These are phyloP conservation scores for Colletotrichum nymphaeae DNA, from an alignment of 2,329 filamentous ascomycete species.

Conservation along the genomic window DNA sequence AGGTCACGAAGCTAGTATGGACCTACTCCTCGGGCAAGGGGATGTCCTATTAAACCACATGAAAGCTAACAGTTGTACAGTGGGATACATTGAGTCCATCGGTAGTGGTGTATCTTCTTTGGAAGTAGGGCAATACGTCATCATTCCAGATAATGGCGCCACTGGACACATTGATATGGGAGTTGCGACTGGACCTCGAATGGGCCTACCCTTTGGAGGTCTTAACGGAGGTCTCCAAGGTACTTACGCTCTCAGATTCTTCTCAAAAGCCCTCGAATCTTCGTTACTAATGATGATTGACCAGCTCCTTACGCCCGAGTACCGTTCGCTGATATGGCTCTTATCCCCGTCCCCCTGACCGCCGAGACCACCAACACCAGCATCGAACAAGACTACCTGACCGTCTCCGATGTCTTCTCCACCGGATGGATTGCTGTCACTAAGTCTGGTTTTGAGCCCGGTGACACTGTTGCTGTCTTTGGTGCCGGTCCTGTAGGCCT, in stretches of 20 bases:
- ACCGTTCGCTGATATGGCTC: slow-evolving; percentile 75
- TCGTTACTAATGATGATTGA: background rate
- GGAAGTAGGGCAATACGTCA: slow-evolving; percentile 50
- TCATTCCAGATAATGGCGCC: slow-evolving; percentile 44
- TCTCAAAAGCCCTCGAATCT: too few species aligned
- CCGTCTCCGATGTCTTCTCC: slow-evolving; percentile 57
- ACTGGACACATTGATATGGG: slow-evolving; percentile 3
- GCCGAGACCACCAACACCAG: slow-evolving; percentile 55
- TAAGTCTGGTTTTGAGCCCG: slow-evolving; percentile 67
- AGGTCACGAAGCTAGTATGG: background rate
- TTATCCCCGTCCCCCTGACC: slow-evolving; percentile 62
- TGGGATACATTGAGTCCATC: background rate
- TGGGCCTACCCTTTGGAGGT: background rate
- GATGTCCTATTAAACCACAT: background rate
- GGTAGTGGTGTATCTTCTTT: background rate
- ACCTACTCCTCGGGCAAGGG: background rate
- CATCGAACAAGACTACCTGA: slow-evolving; percentile 69
- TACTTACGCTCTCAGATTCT: too few species aligned
- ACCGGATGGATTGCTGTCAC: slow-evolving; percentile 67
- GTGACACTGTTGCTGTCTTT: slow-evolving; percentile 72
- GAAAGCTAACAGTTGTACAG: background rate
- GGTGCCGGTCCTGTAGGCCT: slow-evolving; percentile 73
- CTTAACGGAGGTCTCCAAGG: slow-evolving; percentile 1
- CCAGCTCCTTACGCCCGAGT: slow-evolving; percentile 66
- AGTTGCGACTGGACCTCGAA: background rate